Evolutionary conservation across 495 filamentous ascomycete genomes (phyloP).

Genomic region (Cairneyella variabilis): DNA sequence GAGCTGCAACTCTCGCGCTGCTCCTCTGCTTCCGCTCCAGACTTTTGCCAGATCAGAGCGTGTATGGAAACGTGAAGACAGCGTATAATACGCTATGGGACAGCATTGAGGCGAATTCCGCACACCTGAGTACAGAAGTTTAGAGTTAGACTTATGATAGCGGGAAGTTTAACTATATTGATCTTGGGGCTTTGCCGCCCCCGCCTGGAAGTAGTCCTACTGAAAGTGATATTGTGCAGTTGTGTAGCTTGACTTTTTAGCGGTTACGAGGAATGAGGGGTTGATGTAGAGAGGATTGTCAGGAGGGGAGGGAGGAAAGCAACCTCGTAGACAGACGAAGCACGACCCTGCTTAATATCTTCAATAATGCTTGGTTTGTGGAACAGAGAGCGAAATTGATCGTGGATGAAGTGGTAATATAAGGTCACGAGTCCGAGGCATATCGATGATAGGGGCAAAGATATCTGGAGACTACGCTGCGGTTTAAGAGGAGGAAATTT

Average conservation of each 20-base stretch:
- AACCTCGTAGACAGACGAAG: too few species aligned
- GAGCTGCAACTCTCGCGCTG: slow-evolving; percentile 45
- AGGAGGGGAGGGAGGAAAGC: too few species aligned
- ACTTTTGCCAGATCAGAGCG: slow-evolving; percentile 45
- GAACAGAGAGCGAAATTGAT: too few species aligned
- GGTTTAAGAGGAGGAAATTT: too few species aligned
- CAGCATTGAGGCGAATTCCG: slow-evolving; percentile 49
- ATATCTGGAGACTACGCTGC: too few species aligned
- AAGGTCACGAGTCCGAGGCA: too few species aligned
- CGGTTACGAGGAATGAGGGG: slow-evolving; percentile 37
- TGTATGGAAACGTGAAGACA: slow-evolving; percentile 45
- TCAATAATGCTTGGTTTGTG: too few species aligned
- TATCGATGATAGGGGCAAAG: too few species aligned
- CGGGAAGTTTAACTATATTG: slow-evolving; percentile 44
- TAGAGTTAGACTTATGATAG: slow-evolving; percentile 59
- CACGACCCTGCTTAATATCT: too few species aligned
- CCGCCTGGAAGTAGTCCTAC: slow-evolving; percentile 43
- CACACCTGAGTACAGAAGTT: slow-evolving; percentile 53
- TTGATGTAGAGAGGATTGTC: too few species aligned
- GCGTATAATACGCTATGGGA: slow-evolving; percentile 62
- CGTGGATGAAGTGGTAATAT: too few species aligned
- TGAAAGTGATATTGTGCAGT: slow-evolving; percentile 48
- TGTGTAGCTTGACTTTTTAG: slow-evolving; percentile 57
- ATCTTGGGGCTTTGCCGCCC: slow-evolving; percentile 48
- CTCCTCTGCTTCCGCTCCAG: slow-evolving; percentile 23